Percentiles rank a stretch among this genome's conserved stretches.
phyloP scores from a whole-genome alignment of 768 basidiomycete genomes.

The Dioszegia hungarica region DNA sequence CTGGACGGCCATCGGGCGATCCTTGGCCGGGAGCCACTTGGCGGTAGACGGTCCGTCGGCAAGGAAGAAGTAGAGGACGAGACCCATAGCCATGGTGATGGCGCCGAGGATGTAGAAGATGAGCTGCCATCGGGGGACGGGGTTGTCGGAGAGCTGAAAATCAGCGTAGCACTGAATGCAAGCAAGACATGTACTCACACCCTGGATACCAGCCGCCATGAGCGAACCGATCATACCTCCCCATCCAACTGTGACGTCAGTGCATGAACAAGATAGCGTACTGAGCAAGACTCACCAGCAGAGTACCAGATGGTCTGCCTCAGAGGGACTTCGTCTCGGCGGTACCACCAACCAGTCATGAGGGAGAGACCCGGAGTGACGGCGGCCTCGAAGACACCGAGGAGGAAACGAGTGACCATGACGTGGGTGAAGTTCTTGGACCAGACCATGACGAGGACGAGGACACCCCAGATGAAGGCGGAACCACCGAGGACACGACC shows the following conservation, averaged over 20 bases:
- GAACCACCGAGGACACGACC: conserved; percentile 45
- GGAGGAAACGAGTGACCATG: conserved; percentile 47
- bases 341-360: conserved; percentile 49
- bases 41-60: conserved; percentile 47
- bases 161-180: background rate
- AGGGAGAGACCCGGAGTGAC: conserved; percentile 47
- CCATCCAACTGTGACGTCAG: no score
- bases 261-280: no score
- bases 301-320: conserved; percentile 49
- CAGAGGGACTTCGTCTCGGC: conserved; percentile 41
- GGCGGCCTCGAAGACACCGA: conserved; percentile 47
- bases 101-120: conserved; percentile 48
- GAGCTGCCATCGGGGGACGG: conserved; percentile 25
- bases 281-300: no score
- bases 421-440: conserved; percentile 42
- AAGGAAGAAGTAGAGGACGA: conserved; percentile 48
- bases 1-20: conserved; percentile 44
- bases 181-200: conserved; percentile 5
- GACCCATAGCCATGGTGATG: conserved; percentile 43
- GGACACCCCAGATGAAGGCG: conserved; percentile 47
- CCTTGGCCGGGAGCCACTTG: conserved; percentile 41
- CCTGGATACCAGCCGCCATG: conserved; percentile 48
- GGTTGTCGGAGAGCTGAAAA: conserved; percentile 17
- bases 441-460: conserved; percentile 43
- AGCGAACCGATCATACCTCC: conserved; percentile 49